phyloP scores from a whole-genome alignment of 345 rosid species.

The Salix dunnii region DNA sequence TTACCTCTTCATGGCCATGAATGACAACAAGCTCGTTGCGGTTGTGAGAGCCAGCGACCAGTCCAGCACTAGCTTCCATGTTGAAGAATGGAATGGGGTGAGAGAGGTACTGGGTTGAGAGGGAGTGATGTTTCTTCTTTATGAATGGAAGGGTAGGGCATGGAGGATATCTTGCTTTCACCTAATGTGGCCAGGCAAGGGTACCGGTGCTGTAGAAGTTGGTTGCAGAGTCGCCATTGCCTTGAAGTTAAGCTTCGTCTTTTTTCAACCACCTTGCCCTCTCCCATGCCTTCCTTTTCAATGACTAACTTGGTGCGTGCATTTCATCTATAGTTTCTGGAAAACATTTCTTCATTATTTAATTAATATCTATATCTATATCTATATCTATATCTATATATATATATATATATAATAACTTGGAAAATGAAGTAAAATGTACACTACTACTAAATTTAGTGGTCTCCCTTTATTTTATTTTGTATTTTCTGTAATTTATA shows the following conservation, averaged over 20 bases:
- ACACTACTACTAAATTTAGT: neutral
- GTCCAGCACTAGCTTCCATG: slow-evolving; percentile 99
- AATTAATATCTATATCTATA: neutral
- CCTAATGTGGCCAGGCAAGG: slow-evolving; percentile 38
- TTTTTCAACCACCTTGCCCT: slow-evolving; percentile 34
- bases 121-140: slow-evolving; percentile 24
- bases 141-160: slow-evolving; percentile 30
- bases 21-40: slow-evolving; percentile 98
- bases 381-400: no score
- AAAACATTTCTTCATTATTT: neutral
- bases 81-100: neutral
- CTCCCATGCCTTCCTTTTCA: neutral
- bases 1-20: slow-evolving; percentile 95
- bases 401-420: no score
- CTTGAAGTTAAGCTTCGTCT: slow-evolving; percentile 79
- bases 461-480: neutral
- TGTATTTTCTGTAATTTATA: no score
- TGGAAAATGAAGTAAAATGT: neutral
- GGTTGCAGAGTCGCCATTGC: slow-evolving; percentile 95
- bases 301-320: neutral
- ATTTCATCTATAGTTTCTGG: neutral
- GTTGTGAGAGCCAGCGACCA: slow-evolving; percentile 97
- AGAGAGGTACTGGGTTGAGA: neutral
- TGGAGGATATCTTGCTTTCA: slow-evolving; percentile 22
- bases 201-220: slow-evolving; percentile 32